Evolutionary conservation across 2,329 filamentous ascomycete species (phyloP).

Genomic region (Trematosphaeria pertusa): DNA sequence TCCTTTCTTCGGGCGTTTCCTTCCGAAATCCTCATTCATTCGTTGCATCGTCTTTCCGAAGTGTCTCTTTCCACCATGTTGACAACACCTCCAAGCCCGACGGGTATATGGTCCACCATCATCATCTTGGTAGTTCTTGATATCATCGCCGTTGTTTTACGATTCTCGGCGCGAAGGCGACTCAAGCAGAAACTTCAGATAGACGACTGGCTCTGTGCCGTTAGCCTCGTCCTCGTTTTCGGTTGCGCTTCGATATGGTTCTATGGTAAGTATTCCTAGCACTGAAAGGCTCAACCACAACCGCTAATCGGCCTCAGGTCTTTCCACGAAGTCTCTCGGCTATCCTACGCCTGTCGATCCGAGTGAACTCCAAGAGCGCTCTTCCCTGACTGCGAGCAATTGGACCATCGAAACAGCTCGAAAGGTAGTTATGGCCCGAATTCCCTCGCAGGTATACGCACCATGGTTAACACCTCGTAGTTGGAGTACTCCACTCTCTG

Average conservation of each 20-base stretch:
- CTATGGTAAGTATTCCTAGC: background rate
- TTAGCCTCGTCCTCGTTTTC: background rate
- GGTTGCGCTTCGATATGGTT: background rate
- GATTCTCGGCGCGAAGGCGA: background rate
- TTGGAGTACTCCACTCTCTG: constrained; percentile 15
- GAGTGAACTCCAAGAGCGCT: background rate
- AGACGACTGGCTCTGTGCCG: constrained; percentile 1
- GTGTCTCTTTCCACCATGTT: background rate
- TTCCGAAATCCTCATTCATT: no score
- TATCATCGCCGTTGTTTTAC: background rate
- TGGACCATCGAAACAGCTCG: constrained; percentile 1
- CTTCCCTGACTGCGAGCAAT: background rate
- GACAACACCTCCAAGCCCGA: background rate
- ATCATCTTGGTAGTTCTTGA: constrained; percentile 1
- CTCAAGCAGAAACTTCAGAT: background rate
- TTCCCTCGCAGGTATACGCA: no score
- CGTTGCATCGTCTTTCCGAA: background rate
- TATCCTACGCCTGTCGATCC: background rate
- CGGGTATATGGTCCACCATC: background rate
- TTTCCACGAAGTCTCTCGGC: background rate
- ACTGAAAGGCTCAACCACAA: no score
- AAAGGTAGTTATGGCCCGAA: no score
- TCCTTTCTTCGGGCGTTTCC: no score
- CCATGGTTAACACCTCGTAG: no score
- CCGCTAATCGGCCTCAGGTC: background rate